Conservation (phyloP, 306 rosid genomes). For the Quercus variabilis region DNA sequence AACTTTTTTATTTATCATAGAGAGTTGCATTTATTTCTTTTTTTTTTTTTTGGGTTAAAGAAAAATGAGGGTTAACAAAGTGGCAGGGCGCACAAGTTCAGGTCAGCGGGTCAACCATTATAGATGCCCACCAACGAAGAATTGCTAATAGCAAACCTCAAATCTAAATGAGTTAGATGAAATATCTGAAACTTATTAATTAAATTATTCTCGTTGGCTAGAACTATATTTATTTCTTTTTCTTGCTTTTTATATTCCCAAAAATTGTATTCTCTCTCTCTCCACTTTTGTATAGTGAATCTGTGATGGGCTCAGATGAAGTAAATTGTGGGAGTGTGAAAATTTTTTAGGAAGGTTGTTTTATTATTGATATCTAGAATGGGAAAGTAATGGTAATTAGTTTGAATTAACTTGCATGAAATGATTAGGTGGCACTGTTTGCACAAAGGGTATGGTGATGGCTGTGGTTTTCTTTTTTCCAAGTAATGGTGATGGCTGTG, state of each 20-base stretch:
- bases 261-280: too few species aligned
- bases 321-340: too few species aligned
- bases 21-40: background rate
- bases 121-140: fast-evolving
- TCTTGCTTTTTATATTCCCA: too few species aligned
- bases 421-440: slow-evolving; percentile 28
- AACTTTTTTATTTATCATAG: too few species aligned
- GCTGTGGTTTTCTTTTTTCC: too few species aligned
- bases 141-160: fast-evolving
- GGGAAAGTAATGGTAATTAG: background rate
- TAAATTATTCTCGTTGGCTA: fast-evolving
- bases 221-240: too few species aligned
- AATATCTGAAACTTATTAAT: fast-evolving
- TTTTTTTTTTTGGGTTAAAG: background rate
- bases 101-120: fast-evolving
- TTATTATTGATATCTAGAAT: too few species aligned
- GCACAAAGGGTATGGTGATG: background rate
- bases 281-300: too few species aligned
- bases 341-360: too few species aligned
- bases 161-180: fast-evolving
- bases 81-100: too few species aligned
- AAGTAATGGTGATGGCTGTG: slow-evolving; percentile 16
- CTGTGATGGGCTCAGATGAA: too few species aligned
- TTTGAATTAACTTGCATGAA: slow-evolving; percentile 29
- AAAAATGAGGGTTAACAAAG: too few species aligned